These are phyloP conservation scores for Akanthomyces uredinophilus DNA, from an alignment of 2,329 filamentous ascomycete genomes.

Conservation along the genomic window DNA sequence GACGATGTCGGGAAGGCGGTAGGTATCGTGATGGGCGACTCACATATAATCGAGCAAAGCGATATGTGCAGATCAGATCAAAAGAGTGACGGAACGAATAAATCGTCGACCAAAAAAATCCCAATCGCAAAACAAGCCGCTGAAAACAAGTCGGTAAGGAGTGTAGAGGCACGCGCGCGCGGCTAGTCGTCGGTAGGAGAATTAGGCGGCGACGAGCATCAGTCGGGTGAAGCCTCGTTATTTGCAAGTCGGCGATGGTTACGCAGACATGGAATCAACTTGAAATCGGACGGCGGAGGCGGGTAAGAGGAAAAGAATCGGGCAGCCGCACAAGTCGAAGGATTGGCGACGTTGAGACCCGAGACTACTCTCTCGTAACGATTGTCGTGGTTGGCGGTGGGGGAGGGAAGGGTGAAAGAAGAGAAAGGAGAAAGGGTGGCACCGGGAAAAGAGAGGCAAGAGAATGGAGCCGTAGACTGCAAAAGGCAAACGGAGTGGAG, in stretches of 20 bases:
- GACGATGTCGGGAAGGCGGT: not conserved
- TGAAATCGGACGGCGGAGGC: not conserved
- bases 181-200: constrained; percentile 1
- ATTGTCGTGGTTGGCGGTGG: constrained; percentile 10
- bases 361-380: constrained; percentile 3
- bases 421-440: not conserved
- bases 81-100: constrained; percentile 15
- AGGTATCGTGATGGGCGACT: not conserved
- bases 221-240: not conserved
- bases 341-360: constrained; percentile 2
- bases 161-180: constrained; percentile 8
- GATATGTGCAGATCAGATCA: constrained; percentile 14
- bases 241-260: constrained; percentile 2
- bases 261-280: constrained; percentile 12
- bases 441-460: constrained; percentile 8
- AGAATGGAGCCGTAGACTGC: constrained; percentile 6
- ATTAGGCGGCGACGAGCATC: constrained; percentile 8
- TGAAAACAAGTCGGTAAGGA: constrained; percentile 7
- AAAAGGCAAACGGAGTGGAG: not conserved
- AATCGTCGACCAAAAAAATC: constrained; percentile 10
- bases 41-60: constrained; percentile 12
- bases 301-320: not conserved
- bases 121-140: constrained; percentile 6
- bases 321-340: constrained; percentile 1
- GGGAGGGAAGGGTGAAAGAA: not conserved